phyloP scores from a whole-genome alignment of 495 filamentous ascomycete species.

The Aspergillus baeticus region DNA sequence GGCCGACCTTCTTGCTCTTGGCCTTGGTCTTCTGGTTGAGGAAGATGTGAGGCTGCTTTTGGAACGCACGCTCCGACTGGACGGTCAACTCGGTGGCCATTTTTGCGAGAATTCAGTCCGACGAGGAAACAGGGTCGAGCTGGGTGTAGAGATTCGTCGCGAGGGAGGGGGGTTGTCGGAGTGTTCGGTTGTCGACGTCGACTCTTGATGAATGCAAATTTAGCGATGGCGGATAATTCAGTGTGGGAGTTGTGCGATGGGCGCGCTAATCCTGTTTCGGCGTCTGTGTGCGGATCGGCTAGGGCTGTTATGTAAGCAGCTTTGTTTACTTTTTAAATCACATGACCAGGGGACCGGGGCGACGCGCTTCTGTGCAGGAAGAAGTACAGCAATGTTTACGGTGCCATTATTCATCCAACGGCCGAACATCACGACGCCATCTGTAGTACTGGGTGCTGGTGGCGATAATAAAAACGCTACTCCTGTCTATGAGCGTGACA shows the following conservation, averaged over 20 bases:
- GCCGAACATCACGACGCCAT: background rate
- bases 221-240: constrained; percentile 36
- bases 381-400: background rate
- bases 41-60: constrained; percentile 99
- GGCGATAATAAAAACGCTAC: background rate
- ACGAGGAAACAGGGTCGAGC: constrained; percentile 43
- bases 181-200: constrained; percentile 41
- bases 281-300: constrained; percentile 34
- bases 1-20: constrained; percentile 81
- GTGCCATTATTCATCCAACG: background rate
- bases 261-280: constrained; percentile 33
- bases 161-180: constrained; percentile 27
- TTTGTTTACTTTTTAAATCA: constrained; percentile 46
- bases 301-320: constrained; percentile 35
- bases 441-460: background rate
- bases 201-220: constrained; percentile 43
- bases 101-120: constrained; percentile 61
- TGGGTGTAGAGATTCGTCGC: constrained; percentile 35
- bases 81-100: constrained; percentile 99
- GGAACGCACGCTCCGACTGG: constrained; percentile 97
- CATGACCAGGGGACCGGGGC: constrained; percentile 22
- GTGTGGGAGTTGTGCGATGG: constrained; percentile 40
- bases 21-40: constrained; percentile 84
- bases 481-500: constrained; percentile 16
- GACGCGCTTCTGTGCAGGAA: constrained; percentile 27